Conservation (phyloP, 2,329 filamentous ascomycete genomes). For the Hypoxylon sp. region DNA sequence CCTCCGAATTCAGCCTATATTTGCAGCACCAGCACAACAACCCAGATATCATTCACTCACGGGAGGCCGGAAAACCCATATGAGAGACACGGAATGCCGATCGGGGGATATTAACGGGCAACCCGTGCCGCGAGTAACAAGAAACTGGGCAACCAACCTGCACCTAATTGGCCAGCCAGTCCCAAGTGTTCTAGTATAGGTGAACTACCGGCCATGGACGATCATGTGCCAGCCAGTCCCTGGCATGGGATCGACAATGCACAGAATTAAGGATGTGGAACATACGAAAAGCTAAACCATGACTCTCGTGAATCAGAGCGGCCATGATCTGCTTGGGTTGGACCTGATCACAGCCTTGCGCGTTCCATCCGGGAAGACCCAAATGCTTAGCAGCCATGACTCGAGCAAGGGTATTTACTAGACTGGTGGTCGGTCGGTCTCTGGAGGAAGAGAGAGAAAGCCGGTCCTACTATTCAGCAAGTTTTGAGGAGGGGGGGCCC, state of each 20-base stretch:
- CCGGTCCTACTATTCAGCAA: constrained; percentile 4
- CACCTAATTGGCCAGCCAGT: constrained; percentile 3
- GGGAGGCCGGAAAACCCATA: too few relatives aligned
- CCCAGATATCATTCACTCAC: too few relatives aligned
- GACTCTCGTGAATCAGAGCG: not conserved
- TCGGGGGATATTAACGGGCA: too few relatives aligned
- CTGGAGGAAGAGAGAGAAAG: constrained; percentile 6
- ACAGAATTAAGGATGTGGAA: constrained; percentile 21
- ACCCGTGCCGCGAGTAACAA: too few relatives aligned
- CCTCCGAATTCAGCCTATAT: too few relatives aligned
- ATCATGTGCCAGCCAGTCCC: not conserved
- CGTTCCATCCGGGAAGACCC: constrained; percentile 5
- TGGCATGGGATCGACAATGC: constrained; percentile 22
- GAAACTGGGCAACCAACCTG: too few relatives aligned
- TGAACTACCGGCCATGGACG: constrained; percentile 7
- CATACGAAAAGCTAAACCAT: constrained; percentile 10
- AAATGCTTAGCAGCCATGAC: constrained; percentile 15
- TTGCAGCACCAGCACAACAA: too few relatives aligned
- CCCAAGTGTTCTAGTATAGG: not conserved
- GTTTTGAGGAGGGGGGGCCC: constrained; percentile 18
- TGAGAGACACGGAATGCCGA: too few relatives aligned
- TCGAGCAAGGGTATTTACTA: constrained; percentile 16
- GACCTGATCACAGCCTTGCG: constrained; percentile 8
- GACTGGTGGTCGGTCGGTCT: not conserved
- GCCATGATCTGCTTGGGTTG: constrained; percentile 3